phyloP scores from a whole-genome alignment of 208 protist species.

The Trypanosoma caninum region DNA sequence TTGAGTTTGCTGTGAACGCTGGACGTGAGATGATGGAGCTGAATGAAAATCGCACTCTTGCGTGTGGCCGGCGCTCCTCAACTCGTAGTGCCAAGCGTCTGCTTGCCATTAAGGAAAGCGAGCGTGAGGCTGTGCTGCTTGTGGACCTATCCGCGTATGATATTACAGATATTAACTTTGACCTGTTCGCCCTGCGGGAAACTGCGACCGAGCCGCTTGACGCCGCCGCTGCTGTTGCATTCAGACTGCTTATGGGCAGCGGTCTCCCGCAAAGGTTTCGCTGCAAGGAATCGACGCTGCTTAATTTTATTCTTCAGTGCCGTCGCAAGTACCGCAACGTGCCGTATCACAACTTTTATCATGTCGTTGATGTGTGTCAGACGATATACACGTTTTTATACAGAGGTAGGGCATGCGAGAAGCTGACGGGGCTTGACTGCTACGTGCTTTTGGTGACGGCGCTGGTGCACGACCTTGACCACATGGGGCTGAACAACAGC shows the following conservation, averaged over 20 bases:
- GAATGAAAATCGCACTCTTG: constrained; percentile 33
- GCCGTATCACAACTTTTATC: constrained; percentile 89
- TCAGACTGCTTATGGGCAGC: constrained; percentile 45
- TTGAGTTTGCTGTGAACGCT: constrained; percentile 79
- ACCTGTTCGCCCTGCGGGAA: constrained; percentile 67
- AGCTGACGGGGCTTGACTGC: constrained; percentile 72
- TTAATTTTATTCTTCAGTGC: constrained; percentile 79
- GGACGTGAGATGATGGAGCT: constrained; percentile 70
- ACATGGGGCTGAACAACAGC: constrained; percentile 91
- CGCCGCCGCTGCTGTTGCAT: constrained; percentile 45
- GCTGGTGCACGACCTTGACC: constrained; percentile 81
- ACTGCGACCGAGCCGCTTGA: constrained; percentile 36
- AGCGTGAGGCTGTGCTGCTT: constrained; percentile 35
- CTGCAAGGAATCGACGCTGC: constrained; percentile 62
- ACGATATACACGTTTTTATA: constrained; percentile 76
- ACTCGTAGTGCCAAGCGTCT: constrained; percentile 15
- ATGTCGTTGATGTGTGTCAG: constrained; percentile 82
- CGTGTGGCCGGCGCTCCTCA: background rate
- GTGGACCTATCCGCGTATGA: constrained; percentile 44
- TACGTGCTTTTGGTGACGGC: constrained; percentile 77
- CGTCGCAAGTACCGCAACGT: constrained; percentile 79
- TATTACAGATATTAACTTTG: constrained; percentile 59
- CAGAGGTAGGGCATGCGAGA: constrained; percentile 37
- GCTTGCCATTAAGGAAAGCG: constrained; percentile 33
- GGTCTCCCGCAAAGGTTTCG: constrained; percentile 74